These are phyloP conservation scores for Entomortierella chlamydospora DNA, from an alignment of 192 early-diverging fungal species.

Conservation along the genomic window DNA sequence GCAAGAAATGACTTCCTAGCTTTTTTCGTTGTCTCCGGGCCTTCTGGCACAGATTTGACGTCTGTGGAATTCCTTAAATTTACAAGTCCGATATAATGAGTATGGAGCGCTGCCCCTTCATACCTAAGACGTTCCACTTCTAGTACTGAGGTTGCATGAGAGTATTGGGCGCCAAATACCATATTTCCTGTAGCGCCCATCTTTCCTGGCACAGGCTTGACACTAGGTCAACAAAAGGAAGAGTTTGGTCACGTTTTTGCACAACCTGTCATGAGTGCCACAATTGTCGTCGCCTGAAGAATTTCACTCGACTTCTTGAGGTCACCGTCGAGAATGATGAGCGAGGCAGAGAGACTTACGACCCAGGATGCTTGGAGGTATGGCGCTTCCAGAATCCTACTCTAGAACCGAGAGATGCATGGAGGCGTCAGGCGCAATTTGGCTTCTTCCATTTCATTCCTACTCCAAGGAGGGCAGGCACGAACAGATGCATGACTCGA, in stretches of 20 bases:
- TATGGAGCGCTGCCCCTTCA: neutral
- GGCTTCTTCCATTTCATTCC: neutral
- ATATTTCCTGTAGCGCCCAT: constrained; percentile 52
- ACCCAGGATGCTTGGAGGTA: constrained; percentile 40
- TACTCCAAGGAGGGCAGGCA: neutral
- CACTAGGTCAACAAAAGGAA: constrained; percentile 21
- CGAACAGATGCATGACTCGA: constrained; percentile 1
- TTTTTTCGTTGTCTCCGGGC: too few relatives aligned
- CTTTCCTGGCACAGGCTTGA: constrained; percentile 59
- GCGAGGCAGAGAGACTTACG: constrained; percentile 17
- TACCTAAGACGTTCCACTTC: constrained; percentile 48
- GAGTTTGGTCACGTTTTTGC: neutral
- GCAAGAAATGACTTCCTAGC: neutral
- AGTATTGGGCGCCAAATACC: constrained; percentile 61
- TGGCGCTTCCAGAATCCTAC: constrained; percentile 50
- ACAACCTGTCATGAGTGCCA: neutral
- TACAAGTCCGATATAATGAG: too few relatives aligned
- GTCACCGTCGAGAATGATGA: neutral
- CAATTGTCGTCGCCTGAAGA: neutral
- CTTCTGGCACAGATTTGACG: too few relatives aligned
- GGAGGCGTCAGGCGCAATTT: neutral
- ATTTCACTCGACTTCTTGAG: neutral
- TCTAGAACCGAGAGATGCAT: constrained; percentile 15
- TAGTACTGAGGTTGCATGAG: constrained; percentile 55
- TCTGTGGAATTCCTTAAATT: too few relatives aligned